A percentile compares a stretch with the other conserved stretches of the same genome.
phyloP scores from a whole-genome alignment of 108 stramenopile genomes.

The Nitzschia sp. region DNA sequence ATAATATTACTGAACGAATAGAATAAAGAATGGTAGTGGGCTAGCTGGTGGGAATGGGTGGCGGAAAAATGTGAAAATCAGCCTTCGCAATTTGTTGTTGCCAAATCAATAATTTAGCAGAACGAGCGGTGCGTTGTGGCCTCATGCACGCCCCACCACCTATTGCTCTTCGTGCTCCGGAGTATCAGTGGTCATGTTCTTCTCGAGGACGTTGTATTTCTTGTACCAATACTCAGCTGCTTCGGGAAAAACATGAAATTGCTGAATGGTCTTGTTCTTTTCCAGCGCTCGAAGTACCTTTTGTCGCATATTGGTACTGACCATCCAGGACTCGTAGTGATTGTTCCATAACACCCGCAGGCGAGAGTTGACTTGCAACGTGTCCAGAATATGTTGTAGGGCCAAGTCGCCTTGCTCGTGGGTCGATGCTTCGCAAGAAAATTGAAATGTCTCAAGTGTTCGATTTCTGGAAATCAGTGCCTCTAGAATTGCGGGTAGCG shows the following conservation, averaged over 20 bases:
- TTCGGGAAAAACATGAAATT: conserved; percentile 10
- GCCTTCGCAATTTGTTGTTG: too few relatives aligned
- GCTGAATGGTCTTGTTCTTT: background rate
- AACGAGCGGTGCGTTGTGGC: too few relatives aligned
- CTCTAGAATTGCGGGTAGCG: background rate
- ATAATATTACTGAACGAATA: too few relatives aligned
- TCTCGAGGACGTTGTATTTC: background rate
- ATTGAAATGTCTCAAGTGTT: conserved; percentile 8
- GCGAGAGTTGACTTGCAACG: background rate
- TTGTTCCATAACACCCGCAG: conserved; percentile 11
- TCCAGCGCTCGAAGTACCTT: background rate
- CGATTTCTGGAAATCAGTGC: background rate
- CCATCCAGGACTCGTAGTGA: background rate
- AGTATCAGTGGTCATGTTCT: background rate
- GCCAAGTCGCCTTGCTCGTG: background rate
- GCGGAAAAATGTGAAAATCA: too few relatives aligned
- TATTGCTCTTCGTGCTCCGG: too few relatives aligned
- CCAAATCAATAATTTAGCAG: too few relatives aligned
- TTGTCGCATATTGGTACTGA: background rate
- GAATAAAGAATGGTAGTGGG: too few relatives aligned
- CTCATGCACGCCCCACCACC: too few relatives aligned
- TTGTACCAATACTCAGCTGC: background rate
- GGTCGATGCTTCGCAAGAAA: background rate
- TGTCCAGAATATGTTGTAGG: background rate
- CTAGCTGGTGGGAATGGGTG: too few relatives aligned